Evolutionary conservation across 352 stramenopile genomes (phyloP), one percentile per base, ranked within the genome.

Genomic region (Pythium myriotylum): DNA sequence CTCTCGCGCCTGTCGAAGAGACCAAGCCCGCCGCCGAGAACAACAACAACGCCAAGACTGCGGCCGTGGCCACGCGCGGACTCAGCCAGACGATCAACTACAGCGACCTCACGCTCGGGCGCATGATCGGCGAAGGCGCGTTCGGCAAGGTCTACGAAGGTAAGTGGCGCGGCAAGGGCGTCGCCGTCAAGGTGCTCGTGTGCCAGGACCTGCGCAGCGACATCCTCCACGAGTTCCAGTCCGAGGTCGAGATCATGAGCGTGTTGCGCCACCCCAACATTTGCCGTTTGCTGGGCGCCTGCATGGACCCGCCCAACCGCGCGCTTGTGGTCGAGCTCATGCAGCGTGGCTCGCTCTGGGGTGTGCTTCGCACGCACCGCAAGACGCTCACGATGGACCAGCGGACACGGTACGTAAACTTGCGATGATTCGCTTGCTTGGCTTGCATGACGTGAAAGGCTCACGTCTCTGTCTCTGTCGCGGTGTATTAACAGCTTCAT

Each of bases 221-320:
- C 45, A 87, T 88, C 52, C 24, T 88, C 55, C 66, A 81, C 46
- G 81, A 90, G 48, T 86, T 90, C 56, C 73, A 87, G 63, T 86
- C 74, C 10, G 81, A 90, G 62, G 73, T 88, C 45, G 76, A 86
- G 68, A 88, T 90, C 58, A 90, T 90, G 81, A 88, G 76, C 35
- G 76, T 88, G 19, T 82, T 99, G 70, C 74, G 81, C 17, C 95
- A 99, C 73, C 95, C 96, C 6, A 98, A 98, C 74, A 97, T 99
- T 59, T 98, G 95, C 65, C 75, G 98, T 2, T 91, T 98, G 60
- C 91, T 98, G 62, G 95, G 94, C 22, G 94, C 92, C 27, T 98
- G 92, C 72, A 86, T 98, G 59, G 78, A 96, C n/a, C 89, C 94
- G 26, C 92, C 91, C 2, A 91, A 98, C 68, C 78, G 93, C n/a